These are phyloP conservation scores for Daedaleopsis sinensis DNA, from an alignment of 768 basidiomycete genomes.

Conservation along the genomic window DNA sequence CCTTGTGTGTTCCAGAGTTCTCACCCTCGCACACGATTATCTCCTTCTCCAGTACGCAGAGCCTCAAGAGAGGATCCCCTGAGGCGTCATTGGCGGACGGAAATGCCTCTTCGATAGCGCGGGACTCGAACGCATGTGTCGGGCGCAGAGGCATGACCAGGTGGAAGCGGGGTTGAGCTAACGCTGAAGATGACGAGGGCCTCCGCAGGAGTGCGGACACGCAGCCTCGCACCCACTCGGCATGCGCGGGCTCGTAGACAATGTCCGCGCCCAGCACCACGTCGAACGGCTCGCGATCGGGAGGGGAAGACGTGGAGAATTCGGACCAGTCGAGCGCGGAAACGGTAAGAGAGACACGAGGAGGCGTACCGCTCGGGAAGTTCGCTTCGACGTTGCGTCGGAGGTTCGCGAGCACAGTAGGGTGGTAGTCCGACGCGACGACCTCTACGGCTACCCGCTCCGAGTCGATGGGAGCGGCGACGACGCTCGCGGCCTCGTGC, in stretches of 20 bases:
- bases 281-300: conserved; percentile 45
- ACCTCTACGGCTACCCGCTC: conserved; percentile 23
- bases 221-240: conserved; percentile 48
- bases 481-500: too few relatives aligned
- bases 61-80: conserved; percentile 20
- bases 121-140: conserved; percentile 63
- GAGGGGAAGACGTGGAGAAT: not conserved
- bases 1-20: conserved; percentile 31
- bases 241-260: conserved; percentile 54
- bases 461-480: too few relatives aligned
- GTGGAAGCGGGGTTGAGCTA: conserved; percentile 52
- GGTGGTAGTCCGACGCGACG: conserved; percentile 54
- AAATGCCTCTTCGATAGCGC: conserved; percentile 61
- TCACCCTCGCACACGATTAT: conserved; percentile 55
- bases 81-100: not conserved
- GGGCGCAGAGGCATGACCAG: conserved; percentile 76
- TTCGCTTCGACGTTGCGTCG: conserved; percentile 45
- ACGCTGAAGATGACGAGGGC: conserved; percentile 31
- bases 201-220: conserved; percentile 41
- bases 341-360: conserved; percentile 25
- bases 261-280: conserved; percentile 57
- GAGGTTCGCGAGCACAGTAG: conserved; percentile 51
- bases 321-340: conserved; percentile 45
- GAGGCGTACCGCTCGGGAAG: conserved; percentile 16
- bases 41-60: conserved; percentile 59